Percentiles rank a stretch among this genome's conserved stretches.
Conservation (phyloP, 768 basidiomycete genomes). For the Amanita inopinata region DNA sequence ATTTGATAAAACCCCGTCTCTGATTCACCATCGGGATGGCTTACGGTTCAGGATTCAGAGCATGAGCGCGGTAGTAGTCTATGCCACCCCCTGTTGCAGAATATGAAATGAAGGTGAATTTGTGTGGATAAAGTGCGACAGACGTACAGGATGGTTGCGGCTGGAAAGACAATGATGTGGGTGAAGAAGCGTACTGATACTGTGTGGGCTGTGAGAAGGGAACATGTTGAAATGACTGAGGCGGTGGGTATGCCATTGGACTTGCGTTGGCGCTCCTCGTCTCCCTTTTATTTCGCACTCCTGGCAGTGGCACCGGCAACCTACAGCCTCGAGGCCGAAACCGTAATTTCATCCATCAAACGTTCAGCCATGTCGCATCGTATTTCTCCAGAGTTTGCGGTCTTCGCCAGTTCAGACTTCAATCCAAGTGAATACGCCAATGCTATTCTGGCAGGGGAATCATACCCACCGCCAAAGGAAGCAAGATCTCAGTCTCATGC, state of each 20-base stretch:
- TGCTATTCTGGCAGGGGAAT: slow-evolving; percentile 75
- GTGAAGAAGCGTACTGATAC: not conserved
- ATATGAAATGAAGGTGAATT: not conserved
- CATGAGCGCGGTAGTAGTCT: slow-evolving; percentile 39
- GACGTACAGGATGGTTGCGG: slow-evolving; percentile 8
- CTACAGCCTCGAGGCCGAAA: too few species aligned
- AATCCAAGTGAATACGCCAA: slow-evolving; percentile 89
- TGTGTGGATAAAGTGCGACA: not conserved
- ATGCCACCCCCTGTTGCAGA: slow-evolving; percentile 18
- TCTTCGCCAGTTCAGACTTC: slow-evolving; percentile 68
- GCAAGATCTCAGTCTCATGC: slow-evolving; percentile 23
- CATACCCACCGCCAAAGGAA: slow-evolving; percentile 42
- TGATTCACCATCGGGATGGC: slow-evolving; percentile 5
- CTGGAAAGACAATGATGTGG: slow-evolving; percentile 5
- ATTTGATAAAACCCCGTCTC: too few species aligned
- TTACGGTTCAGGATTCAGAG: slow-evolving; percentile 29
- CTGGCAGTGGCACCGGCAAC: too few species aligned
- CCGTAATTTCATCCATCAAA: too few species aligned
- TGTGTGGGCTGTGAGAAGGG: not conserved
- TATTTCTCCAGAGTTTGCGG: slow-evolving; percentile 54
- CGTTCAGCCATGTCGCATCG: not conserved
- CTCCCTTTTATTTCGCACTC: too few species aligned
- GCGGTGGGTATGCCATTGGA: slow-evolving; percentile 2
- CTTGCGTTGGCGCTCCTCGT: too few species aligned
- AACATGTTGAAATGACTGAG: not conserved